Percentiles rank a stretch among this genome's conserved stretches.
Evolutionary conservation across 768 basidiomycete genomes (phyloP).

Genomic region (Lactarius tabidus): DNA sequence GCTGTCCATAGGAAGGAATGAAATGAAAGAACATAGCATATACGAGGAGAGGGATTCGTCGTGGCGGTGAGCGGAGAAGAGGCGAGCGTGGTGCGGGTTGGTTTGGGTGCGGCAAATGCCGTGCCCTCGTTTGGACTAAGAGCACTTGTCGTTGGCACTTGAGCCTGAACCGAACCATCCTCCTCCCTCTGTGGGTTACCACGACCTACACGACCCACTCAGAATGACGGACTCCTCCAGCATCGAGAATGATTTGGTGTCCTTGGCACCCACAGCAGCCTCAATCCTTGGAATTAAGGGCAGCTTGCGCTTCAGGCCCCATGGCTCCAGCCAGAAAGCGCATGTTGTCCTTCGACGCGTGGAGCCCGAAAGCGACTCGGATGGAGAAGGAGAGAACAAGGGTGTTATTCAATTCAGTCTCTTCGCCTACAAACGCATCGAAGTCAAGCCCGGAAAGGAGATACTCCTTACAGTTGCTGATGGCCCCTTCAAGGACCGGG

Average conservation of each 20-base stretch:
- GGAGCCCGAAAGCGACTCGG: slow-evolving; percentile 43
- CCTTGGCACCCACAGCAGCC: slow-evolving; percentile 37
- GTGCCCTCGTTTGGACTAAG: slow-evolving; percentile 8
- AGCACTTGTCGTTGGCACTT: slow-evolving; percentile 18
- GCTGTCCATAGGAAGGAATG: background rate
- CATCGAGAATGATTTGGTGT: slow-evolving; percentile 14
- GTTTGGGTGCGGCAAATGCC: slow-evolving; percentile 12
- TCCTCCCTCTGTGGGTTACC: slow-evolving; percentile 24
- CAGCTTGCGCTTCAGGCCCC: slow-evolving; percentile 58
- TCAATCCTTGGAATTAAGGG: slow-evolving; percentile 62
- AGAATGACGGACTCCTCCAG: slow-evolving; percentile 24
- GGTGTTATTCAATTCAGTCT: slow-evolving; percentile 54
- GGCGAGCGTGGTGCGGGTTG: background rate
- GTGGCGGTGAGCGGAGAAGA: background rate
- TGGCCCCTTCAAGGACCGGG: slow-evolving; percentile 50
- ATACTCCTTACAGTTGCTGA: slow-evolving; percentile 58
- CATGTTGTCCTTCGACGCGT: slow-evolving; percentile 67
- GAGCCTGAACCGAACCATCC: slow-evolving; percentile 7
- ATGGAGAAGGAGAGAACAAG: slow-evolving; percentile 38
- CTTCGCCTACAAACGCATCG: slow-evolving; percentile 65
- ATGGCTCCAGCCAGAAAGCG: slow-evolving; percentile 62
- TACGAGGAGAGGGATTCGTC: background rate
- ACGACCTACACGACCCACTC: slow-evolving; percentile 20
- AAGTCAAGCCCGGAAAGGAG: slow-evolving; percentile 67
- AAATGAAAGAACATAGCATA: background rate